These are phyloP conservation scores for Naganishia albida DNA, from an alignment of 1,284 basidiomycete species.

Conservation along the genomic window DNA sequence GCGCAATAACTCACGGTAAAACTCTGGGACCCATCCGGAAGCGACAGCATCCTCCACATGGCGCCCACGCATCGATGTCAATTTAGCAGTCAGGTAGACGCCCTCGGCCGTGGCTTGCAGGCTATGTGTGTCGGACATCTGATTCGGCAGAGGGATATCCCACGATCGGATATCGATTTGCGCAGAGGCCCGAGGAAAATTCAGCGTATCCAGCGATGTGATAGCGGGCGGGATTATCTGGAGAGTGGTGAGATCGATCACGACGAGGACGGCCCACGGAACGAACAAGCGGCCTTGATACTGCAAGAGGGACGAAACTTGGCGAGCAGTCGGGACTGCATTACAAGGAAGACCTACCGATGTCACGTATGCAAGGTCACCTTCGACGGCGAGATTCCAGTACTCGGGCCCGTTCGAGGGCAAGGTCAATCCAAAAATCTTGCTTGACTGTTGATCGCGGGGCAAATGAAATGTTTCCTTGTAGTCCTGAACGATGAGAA, in stretches of 20 bases:
- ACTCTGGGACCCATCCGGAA: slow-evolving; percentile 3
- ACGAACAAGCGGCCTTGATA: slow-evolving; percentile 8
- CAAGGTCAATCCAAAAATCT: slow-evolving; percentile 7
- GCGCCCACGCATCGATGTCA: neutral
- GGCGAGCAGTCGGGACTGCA: neutral
- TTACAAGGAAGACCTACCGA: neutral
- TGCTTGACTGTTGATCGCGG: neutral
- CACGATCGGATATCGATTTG: slow-evolving; percentile 16
- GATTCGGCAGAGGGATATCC: slow-evolving; percentile 10
- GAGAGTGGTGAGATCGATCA: slow-evolving; percentile 7
- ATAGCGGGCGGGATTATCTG: neutral
- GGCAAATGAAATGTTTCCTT: slow-evolving; percentile 11
- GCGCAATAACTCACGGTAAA: slow-evolving; percentile 3
- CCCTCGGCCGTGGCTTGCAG: slow-evolving; percentile 17
- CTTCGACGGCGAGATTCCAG: slow-evolving; percentile 18
- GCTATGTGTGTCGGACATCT: slow-evolving; percentile 16
- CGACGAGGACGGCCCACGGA: slow-evolving; percentile 11
- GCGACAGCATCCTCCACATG: neutral
- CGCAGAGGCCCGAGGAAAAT: neutral
- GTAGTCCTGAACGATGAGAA: slow-evolving; percentile 19
- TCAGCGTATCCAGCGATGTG: neutral
- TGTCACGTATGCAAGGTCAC: slow-evolving; percentile 13
- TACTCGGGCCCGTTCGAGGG: slow-evolving; percentile 16
- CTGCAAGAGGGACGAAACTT: neutral
- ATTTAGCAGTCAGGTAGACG: slow-evolving; percentile 16